These are phyloP conservation scores for Penstemon newberryi DNA, from an alignment of 257 asterid genomes.

Conservation along the genomic window DNA sequence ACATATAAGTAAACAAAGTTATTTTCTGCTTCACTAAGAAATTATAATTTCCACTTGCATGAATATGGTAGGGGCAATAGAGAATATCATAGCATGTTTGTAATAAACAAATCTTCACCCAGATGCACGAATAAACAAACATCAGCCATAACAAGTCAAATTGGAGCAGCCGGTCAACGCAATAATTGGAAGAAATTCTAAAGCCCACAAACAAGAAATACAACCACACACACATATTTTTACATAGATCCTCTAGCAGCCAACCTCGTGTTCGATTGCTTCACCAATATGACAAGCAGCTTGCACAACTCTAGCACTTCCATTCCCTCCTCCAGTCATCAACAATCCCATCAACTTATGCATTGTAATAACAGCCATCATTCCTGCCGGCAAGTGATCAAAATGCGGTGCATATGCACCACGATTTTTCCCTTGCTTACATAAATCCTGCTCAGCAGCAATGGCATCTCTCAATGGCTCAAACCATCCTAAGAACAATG, in stretches of 20 bases:
- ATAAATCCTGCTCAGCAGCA: slow-evolving; percentile 72
- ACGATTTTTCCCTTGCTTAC: slow-evolving; percentile 51
- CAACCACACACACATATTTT: not conserved
- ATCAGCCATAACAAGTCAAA: no score
- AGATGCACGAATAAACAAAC: no score
- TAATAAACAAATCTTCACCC: no score
- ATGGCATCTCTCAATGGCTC: slow-evolving; percentile 89
- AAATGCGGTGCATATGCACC: slow-evolving; percentile 57
- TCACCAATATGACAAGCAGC: slow-evolving; percentile 81
- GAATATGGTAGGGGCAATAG: no score
- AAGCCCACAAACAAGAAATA: no score
- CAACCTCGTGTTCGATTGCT: slow-evolving; percentile 92
- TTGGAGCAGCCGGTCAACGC: no score
- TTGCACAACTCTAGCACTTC: slow-evolving; percentile 75
- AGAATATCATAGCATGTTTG: no score
- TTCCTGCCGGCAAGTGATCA: slow-evolving; percentile 79
- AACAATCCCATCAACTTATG: slow-evolving; percentile 86
- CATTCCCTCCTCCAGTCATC: slow-evolving; percentile 81
- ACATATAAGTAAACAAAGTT: no score
- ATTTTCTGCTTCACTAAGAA: no score
- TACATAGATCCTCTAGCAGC: slow-evolving; percentile 18
- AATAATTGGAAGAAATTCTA: no score
- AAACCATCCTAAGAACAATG: slow-evolving; percentile 96
- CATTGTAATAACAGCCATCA: slow-evolving; percentile 97
- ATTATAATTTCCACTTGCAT: no score